Percentiles rank a stretch among this genome's conserved stretches.
Evolutionary conservation across 2,329 filamentous ascomycete species (phyloP).

Genomic region (Hysterium pulicare): DNA sequence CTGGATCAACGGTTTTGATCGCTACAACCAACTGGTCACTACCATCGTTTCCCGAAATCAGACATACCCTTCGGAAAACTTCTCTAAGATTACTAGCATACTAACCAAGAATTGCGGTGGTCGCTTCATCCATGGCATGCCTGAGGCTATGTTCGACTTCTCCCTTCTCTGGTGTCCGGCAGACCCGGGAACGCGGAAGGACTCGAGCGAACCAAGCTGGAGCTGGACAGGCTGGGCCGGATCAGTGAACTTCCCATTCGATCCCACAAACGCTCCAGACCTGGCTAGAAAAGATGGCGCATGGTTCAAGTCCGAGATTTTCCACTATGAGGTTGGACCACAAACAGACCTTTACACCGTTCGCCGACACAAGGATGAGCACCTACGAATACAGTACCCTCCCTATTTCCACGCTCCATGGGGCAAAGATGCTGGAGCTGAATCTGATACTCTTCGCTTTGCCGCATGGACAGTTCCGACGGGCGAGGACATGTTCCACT

Average conservation of each 20-base stretch:
- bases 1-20: constrained; percentile 28
- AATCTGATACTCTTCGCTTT: constrained; percentile 26
- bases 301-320: constrained; percentile 29
- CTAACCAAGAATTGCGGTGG: constrained; percentile 29
- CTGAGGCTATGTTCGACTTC: constrained; percentile 30
- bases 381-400: constrained; percentile 22
- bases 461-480: constrained; percentile 22
- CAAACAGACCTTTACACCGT: constrained; percentile 21
- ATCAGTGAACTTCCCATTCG: constrained; percentile 30
- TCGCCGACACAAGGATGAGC: constrained; percentile 18
- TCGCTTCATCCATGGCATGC: constrained; percentile 26
- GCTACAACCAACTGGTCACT: constrained; percentile 30
- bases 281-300: constrained; percentile 17
- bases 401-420: constrained; percentile 24
- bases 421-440: constrained; percentile 13
- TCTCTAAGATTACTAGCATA: constrained; percentile 20
- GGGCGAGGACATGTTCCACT: constrained; percentile 21
- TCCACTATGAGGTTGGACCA: constrained; percentile 24
- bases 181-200: constrained; percentile 9
- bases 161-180: constrained; percentile 33
- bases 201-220: constrained; percentile 25
- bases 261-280: constrained; percentile 31
- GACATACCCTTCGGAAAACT: constrained; percentile 13
- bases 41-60: constrained; percentile 14
- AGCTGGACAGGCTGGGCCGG: constrained; percentile 30